Base-by-base conservation (phyloP, 345 rosid species). In the Citrus sp. region DNA sequence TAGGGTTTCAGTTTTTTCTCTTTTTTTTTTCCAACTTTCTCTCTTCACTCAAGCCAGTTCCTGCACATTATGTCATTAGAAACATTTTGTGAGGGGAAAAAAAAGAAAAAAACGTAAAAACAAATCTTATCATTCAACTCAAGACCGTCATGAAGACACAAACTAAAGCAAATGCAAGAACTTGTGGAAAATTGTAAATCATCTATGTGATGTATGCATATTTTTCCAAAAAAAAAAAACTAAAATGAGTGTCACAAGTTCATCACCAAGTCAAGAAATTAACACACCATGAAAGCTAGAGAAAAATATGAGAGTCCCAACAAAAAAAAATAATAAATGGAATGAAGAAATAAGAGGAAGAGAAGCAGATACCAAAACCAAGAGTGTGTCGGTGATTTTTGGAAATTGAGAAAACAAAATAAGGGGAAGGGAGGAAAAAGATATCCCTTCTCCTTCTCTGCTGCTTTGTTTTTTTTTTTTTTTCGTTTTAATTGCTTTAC, bases 321-420 rank as follows among this genome's bases (percentile, higher is more conserved):
- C 38, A 32, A 69, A 51, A 40, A 40, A 40, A 38, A 51, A 62
- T 30, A 32, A 32, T n/a, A 12, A 74, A 55, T 49, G 21, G 34
- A 49, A 64, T 62, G 34, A 54, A 35, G 70, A 58, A 58, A 74
- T 34, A 19, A 35, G 66, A 66, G 38, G 8, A 25, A n/a, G 55
- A 51, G 61, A 37, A 72, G 74, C 67, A 75, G 81, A 81, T 80
- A 69, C 63, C 70, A 42, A 67, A 55, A 55, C 72, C 76, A 38
- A 46, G 18, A 13, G 60, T 35, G 60, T 79, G 84, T 83, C 73
- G 76, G 78, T 40, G 82, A 71, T 71, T 70, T 76, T 67, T 37
- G 64, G 56, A 81, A 69, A 27, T 59, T 18, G 67, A 58, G 79
- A 55, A 67, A 37, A 18, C 16, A 27, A 75, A 72, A 68, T 46